A percentile compares a stretch with the other conserved stretches of the same genome.
Evolutionary conservation across 148 eudicot species (phyloP).

Genomic region (Gaultheria prostrata): DNA sequence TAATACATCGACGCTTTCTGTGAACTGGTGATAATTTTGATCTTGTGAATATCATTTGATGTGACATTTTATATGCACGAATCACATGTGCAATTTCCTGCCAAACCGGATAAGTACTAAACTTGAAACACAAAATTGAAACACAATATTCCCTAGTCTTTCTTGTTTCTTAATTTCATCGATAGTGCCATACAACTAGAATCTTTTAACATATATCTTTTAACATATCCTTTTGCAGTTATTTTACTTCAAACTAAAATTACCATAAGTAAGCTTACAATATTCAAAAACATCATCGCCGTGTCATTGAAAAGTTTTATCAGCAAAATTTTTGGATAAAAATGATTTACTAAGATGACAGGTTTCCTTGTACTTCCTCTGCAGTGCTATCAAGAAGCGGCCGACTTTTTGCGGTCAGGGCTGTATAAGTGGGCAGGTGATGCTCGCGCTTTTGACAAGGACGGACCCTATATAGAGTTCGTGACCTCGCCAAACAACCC

Average conservation of each 20-base stretch:
- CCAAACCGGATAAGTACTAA: too few species aligned
- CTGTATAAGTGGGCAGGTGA: slow-evolving; percentile 64
- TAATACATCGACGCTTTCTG: too few species aligned
- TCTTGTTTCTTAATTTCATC: not conserved
- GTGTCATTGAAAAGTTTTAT: not conserved
- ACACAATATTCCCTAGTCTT: not conserved
- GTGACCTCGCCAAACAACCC: slow-evolving; percentile 84
- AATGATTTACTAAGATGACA: not conserved
- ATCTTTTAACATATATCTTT: not conserved
- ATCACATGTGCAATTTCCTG: too few species aligned
- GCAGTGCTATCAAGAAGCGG: slow-evolving; percentile 55
- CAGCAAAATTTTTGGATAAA: not conserved
- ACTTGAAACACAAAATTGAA: not conserved
- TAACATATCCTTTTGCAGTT: not conserved
- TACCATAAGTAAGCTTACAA: not conserved
- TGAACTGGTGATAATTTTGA: too few species aligned
- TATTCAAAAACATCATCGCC: not conserved
- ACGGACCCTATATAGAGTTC: slow-evolving; percentile 62
- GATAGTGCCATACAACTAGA: not conserved
- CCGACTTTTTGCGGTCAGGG: slow-evolving; percentile 42
- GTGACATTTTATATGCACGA: too few species aligned
- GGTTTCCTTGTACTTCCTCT: not conserved
- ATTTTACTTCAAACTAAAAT: not conserved
- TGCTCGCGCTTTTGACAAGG: slow-evolving; percentile 33
- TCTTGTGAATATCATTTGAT: too few species aligned